Base-by-base conservation (phyloP, 805 yeast genomes). In the Barnettozyma sp. region DNA sequence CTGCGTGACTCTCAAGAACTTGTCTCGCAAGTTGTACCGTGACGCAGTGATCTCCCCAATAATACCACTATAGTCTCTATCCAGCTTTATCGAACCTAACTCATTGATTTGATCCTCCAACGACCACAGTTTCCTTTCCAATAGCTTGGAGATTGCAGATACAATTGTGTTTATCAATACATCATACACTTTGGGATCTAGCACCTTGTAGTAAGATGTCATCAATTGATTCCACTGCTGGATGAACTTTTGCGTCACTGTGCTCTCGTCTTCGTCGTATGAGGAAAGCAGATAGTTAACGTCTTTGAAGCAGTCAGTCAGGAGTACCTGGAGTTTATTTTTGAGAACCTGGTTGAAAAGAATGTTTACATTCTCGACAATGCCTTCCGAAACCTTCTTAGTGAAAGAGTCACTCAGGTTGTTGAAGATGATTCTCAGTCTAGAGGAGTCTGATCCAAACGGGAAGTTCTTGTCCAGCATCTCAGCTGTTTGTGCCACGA, bases 1-100 rank as follows among this genome's bases (percentile, higher is more conserved):
- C 55, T 90, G 97, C 0, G 95, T 86, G 6, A 86, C 76, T 40
- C 86, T 67, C 7, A 82, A 68, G 52, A 90, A 90, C 47, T 74
- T 73, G 41, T 85, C 92, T 41, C 96, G 67, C 46, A 87, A 61
- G 23, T 71, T 71, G 57, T 87, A 90, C 50, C 79, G 68, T 38
- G 76, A 74, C 33, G 76, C 79, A 33, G 94, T 79, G 6, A 84
- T 71, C 39, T 80, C 81, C 30, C 78, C 71, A 34, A 92, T 82
- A 22, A 90, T 68, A 19, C 73, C 66, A 31, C 87, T 75, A 16
- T 87, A 61, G 52, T 88, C 95, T 40, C 83, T 75, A 45, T 92
- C 97, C 33, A 92, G 62, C 44, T 78, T 82, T 14, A 86, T 69
- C 0, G 94, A 78, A 2, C 97, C 97, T 26, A 83, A 59, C 47